Conservation (phyloP, 345 rosid genomes). For the Lepidium sativum region DNA sequence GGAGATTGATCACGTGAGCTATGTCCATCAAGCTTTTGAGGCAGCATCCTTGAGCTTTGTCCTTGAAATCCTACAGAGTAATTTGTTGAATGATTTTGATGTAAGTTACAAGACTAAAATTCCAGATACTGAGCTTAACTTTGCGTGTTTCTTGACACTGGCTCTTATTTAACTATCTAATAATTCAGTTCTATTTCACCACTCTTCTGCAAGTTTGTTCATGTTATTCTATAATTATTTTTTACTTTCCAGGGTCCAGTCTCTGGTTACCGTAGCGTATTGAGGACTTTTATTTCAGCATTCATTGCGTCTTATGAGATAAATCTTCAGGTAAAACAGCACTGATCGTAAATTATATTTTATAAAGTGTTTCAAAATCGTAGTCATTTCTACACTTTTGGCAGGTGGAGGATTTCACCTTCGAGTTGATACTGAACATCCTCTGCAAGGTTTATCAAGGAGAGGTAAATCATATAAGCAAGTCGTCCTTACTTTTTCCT, state of each 20-base stretch:
- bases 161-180: neutral
- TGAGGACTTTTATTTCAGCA: constrained; percentile 84
- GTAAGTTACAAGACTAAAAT: constrained; percentile 36
- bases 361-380: neutral
- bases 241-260: constrained; percentile 49
- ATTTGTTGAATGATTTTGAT: constrained; percentile 55
- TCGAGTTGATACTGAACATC: constrained; percentile 73
- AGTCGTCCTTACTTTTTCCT: constrained; percentile 4
- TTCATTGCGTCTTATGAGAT: constrained; percentile 94
- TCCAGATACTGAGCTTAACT: constrained; percentile 10
- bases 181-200: neutral
- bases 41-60: constrained; percentile 63
- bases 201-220: constrained; percentile 1
- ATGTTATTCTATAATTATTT: neutral
- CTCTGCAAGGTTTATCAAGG: constrained; percentile 81
- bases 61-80: constrained; percentile 65
- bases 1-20: constrained; percentile 86
- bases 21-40: constrained; percentile 84
- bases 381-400: constrained; percentile 13
- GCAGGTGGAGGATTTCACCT: constrained; percentile 64
- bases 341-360: neutral
- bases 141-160: constrained; percentile 3
- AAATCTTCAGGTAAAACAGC: constrained; percentile 57
- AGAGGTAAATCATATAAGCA: constrained; percentile 52
- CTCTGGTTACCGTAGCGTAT: constrained; percentile 72